Conservation (phyloP, 2,329 filamentous ascomycete species). For the Phialophora expanda region DNA sequence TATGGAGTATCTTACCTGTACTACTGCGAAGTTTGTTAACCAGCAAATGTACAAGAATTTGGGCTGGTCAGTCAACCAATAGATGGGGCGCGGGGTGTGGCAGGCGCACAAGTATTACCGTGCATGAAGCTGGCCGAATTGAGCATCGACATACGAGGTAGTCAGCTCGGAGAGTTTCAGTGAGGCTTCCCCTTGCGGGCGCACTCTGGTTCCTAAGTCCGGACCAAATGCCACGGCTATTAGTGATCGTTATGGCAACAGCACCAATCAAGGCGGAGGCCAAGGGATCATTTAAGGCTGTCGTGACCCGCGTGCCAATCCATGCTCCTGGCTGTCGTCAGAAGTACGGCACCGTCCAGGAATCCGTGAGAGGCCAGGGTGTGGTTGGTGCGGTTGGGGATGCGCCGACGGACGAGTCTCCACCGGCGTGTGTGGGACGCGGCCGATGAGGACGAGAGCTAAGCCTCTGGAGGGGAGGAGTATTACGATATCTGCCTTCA, state of each 20-base stretch:
- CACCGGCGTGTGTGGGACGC: constrained; percentile 1
- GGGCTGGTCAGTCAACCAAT: constrained; percentile 4
- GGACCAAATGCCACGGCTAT: constrained; percentile 9
- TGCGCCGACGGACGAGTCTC: not conserved
- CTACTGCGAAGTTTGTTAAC: not conserved
- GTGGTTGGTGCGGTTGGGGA: not conserved
- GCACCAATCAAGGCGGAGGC: constrained; percentile 17
- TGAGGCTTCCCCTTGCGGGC: not conserved
- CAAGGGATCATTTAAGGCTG: constrained; percentile 15
- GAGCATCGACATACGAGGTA: not conserved
- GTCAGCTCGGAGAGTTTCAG: not conserved
- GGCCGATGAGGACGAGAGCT: not conserved
- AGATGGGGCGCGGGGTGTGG: not conserved
- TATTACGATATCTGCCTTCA: constrained; percentile 8
- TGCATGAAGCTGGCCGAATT: not conserved
- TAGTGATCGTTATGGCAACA: constrained; percentile 22
- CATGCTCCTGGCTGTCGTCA: constrained; percentile 4
- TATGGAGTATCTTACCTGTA: constrained; percentile 2
- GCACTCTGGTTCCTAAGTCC: constrained; percentile 22
- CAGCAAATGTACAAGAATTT: constrained; percentile 2
- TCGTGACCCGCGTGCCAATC: constrained; percentile 6
- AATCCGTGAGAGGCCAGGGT: not conserved
- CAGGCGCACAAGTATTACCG: not conserved
- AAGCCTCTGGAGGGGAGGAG: constrained; percentile 2
- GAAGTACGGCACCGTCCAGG: constrained; percentile 7